Percentiles rank a stretch among this genome's conserved stretches.
Evolutionary conservation across 2,329 filamentous ascomycete species (phyloP).

Genomic region (Grosmannia clavigera): DNA sequence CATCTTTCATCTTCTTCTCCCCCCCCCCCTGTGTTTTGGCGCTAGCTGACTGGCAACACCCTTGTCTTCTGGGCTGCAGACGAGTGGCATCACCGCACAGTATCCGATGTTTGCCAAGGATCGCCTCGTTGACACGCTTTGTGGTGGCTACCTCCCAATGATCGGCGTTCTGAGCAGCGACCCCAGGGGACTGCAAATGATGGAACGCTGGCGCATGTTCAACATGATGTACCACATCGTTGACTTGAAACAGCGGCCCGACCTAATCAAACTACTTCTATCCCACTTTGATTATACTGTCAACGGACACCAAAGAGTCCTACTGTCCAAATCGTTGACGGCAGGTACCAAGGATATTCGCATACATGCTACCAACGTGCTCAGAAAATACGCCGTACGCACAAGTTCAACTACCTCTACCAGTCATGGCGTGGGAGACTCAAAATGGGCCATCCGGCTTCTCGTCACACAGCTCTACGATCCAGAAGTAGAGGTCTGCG

Average conservation of each 20-base stretch:
- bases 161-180: slow-evolving; percentile 79
- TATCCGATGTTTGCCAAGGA: slow-evolving; percentile 82
- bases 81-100: slow-evolving; percentile 63
- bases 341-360: slow-evolving; percentile 84
- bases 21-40: slow-evolving; percentile 5
- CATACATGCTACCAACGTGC: slow-evolving; percentile 74
- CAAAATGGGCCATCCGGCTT: slow-evolving; percentile 91
- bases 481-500: slow-evolving; percentile 91
- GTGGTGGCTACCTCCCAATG: slow-evolving; percentile 88
- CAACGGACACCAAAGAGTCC: slow-evolving; percentile 78
- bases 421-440: slow-evolving; percentile 45
- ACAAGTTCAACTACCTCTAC: slow-evolving; percentile 12
- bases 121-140: slow-evolving; percentile 74
- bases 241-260: slow-evolving; percentile 79
- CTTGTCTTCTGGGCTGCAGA: slow-evolving; percentile 24
- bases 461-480: slow-evolving; percentile 98
- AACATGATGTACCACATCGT: slow-evolving; percentile 99
- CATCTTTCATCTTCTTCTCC: not conserved
- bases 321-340: slow-evolving; percentile 87
- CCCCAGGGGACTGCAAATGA: slow-evolving; percentile 68
- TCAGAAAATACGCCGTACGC: slow-evolving; percentile 72
- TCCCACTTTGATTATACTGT: slow-evolving; percentile 87
- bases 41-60: not conserved
- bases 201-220: slow-evolving; percentile 95
- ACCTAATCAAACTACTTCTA: slow-evolving; percentile 78